Evolutionary conservation across 495 filamentous ascomycete genomes (phyloP).

Genomic region (Cenococcum geophilum): DNA sequence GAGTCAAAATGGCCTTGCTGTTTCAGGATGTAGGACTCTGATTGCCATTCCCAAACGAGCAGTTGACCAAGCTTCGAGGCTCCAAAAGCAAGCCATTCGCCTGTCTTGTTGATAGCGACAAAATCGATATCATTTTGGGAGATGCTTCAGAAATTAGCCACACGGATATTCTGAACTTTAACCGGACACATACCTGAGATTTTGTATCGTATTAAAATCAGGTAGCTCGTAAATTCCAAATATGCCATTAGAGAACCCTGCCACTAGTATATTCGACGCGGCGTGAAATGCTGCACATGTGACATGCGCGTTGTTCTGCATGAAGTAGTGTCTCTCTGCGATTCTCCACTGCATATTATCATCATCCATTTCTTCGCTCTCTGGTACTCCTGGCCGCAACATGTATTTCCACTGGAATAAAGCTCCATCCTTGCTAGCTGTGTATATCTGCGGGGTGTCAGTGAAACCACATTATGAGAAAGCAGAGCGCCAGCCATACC

Average conservation of each 20-base stretch:
- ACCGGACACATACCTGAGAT: slow-evolving; percentile 48
- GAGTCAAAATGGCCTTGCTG: slow-evolving; percentile 96
- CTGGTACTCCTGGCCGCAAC: slow-evolving; percentile 40
- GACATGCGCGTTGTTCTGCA: slow-evolving; percentile 81
- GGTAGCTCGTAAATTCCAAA: slow-evolving; percentile 94
- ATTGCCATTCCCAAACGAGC: slow-evolving; percentile 99
- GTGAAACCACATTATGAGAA: slow-evolving; percentile 57
- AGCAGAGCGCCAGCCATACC: slow-evolving; percentile 31
- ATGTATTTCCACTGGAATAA: slow-evolving; percentile 61
- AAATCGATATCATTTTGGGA: slow-evolving; percentile 94
- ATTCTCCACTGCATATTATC: slow-evolving; percentile 75
- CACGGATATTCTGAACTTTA: neutral
- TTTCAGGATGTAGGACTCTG: slow-evolving; percentile 97
- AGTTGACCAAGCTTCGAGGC: slow-evolving; percentile 90
- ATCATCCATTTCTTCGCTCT: slow-evolving; percentile 50
- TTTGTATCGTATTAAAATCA: slow-evolving; percentile 94
- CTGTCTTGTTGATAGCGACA: slow-evolving; percentile 84
- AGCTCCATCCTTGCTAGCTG: slow-evolving; percentile 61
- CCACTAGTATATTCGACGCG: slow-evolving; percentile 77
- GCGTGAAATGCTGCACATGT: slow-evolving; percentile 84
- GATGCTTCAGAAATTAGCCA: slow-evolving; percentile 57
- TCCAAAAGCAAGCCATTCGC: slow-evolving; percentile 98
- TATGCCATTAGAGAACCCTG: slow-evolving; percentile 89
- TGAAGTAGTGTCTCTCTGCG: slow-evolving; percentile 78
- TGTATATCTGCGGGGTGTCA: slow-evolving; percentile 50